A percentile compares a stretch with the other conserved stretches of the same genome.
These are phyloP conservation scores for Trametes pubescens DNA, from an alignment of 1,284 basidiomycete species.

Conservation along the genomic window DNA sequence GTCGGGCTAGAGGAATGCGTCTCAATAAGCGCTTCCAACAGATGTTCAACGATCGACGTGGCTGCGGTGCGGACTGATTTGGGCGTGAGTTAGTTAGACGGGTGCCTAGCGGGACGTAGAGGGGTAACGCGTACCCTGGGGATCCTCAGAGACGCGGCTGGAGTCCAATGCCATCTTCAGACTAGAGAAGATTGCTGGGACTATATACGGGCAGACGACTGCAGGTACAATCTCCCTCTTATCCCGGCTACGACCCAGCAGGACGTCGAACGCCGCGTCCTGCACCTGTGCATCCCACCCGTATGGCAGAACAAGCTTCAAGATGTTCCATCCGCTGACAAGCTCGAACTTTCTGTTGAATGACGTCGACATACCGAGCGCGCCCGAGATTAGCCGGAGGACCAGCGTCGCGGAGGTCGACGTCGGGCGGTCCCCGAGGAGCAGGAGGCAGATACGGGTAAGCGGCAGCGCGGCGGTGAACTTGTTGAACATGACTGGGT, in stretches of 20 bases:
- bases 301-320: constrained; percentile 69
- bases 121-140: constrained; percentile 15
- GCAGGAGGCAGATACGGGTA: constrained; percentile 74
- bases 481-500: constrained; percentile 61
- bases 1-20: constrained; percentile 66
- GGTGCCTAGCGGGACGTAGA: too few relatives aligned
- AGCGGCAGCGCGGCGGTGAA: constrained; percentile 76
- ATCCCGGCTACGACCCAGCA: constrained; percentile 55
- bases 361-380: constrained; percentile 59
- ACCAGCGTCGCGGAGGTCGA: constrained; percentile 65
- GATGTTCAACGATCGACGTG: constrained; percentile 60
- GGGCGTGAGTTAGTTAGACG: not conserved
- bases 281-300: constrained; percentile 76
- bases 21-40: constrained; percentile 72
- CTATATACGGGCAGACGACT: constrained; percentile 68
- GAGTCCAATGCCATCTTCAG: constrained; percentile 52
- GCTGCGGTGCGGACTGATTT: constrained; percentile 24
- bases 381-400: constrained; percentile 65
- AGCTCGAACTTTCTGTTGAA: constrained; percentile 80
- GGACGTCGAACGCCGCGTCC: constrained; percentile 66
- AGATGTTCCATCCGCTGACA: constrained; percentile 75
- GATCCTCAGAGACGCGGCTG: constrained; percentile 26
- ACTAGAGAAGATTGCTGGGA: constrained; percentile 72
- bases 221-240: constrained; percentile 36
- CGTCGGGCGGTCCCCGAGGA: constrained; percentile 75